Conservation (phyloP, 805 yeast species). For the Kluyveromyces siamensis region DNA sequence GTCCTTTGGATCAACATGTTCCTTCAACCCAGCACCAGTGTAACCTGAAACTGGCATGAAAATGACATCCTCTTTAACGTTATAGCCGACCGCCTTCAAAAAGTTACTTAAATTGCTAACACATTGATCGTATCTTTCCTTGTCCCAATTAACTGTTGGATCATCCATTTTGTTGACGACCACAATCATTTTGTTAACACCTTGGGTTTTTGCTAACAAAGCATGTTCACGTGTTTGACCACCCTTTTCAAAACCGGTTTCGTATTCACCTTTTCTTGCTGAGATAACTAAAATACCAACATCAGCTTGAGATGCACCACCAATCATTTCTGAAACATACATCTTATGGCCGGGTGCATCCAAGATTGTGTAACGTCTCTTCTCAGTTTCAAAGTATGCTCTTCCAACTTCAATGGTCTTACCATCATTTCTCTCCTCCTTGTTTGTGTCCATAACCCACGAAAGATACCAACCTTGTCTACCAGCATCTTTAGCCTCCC, state of each 20-base stretch:
- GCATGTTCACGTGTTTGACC: constrained; percentile 99
- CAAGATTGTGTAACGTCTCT: constrained; percentile 93
- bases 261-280: constrained; percentile 99
- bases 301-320: constrained; percentile 99
- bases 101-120: constrained; percentile 67
- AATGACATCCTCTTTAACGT: constrained; percentile 68
- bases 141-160: constrained; percentile 91
- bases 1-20: constrained; percentile 55
- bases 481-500: constrained; percentile 98
- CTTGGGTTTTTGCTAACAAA: constrained; percentile 93
- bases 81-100: constrained; percentile 85
- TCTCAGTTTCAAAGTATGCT: constrained; percentile 94
- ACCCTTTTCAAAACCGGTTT: constrained; percentile 97
- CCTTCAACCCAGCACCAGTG: constrained; percentile 95
- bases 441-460: constrained; percentile 99
- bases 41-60: constrained; percentile 98
- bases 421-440: constrained; percentile 98
- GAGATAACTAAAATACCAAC: constrained; percentile 95
- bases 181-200: constrained; percentile 88
- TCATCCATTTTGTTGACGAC: constrained; percentile 99
- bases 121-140: constrained; percentile 95
- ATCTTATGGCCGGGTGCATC: constrained; percentile 99
- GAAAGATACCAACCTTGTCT: constrained; percentile 99
- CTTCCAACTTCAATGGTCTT: constrained; percentile 98
- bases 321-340: constrained; percentile 98